Conservation (phyloP, 257 asterid genomes). For the Oldenlandia corymbosa region DNA sequence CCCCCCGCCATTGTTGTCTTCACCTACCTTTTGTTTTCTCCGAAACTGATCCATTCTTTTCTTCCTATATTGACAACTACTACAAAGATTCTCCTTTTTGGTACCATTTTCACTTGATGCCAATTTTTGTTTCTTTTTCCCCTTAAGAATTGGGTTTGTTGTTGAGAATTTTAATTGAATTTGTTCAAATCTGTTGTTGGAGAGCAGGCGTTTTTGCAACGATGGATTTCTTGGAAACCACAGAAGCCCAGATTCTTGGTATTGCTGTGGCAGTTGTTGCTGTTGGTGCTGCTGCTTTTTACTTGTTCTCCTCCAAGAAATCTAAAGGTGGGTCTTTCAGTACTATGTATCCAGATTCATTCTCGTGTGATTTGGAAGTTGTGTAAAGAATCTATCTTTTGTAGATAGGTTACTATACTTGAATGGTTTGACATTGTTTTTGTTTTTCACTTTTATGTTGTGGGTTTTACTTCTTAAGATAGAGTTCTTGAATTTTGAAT, state of each 20-base stretch:
- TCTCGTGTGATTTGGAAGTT: not conserved
- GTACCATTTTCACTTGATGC: not conserved
- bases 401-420: too few species aligned
- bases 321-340: constrained; percentile 68
- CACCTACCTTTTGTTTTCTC: too few species aligned
- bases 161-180: not conserved
- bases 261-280: constrained; percentile 61
- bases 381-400: not conserved
- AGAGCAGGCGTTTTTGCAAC: constrained; percentile 23
- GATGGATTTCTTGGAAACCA: constrained; percentile 69
- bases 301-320: constrained; percentile 59
- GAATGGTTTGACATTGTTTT: too few species aligned
- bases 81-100: not conserved
- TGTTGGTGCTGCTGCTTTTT: constrained; percentile 50
- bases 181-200: not conserved
- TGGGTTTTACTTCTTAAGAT: not conserved
- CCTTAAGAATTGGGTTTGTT: too few species aligned
- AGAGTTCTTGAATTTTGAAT: not conserved
- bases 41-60: not conserved
- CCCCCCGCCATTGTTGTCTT: too few species aligned
- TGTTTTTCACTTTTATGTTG: not conserved
- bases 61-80: too few species aligned
- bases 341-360: too few species aligned
- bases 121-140: not conserved
- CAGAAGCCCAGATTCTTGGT: constrained; percentile 60